Evolutionary conservation across 441 rosid genomes (phyloP).

Genomic region (Gossypium schwendimanii): DNA sequence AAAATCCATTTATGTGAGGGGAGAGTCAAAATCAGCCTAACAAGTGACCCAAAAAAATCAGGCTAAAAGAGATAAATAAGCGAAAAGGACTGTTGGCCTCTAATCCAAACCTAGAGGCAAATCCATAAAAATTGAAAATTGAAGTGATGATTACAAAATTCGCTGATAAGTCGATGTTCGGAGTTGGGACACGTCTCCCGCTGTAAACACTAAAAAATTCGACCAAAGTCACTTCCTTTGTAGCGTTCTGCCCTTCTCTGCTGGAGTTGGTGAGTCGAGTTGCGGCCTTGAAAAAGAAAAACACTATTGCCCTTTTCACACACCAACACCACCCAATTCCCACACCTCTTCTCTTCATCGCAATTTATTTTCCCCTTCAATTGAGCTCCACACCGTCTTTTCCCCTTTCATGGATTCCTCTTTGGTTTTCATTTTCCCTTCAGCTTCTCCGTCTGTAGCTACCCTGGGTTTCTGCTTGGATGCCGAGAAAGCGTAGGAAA

Average conservation of each 20-base stretch:
- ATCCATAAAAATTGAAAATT: neutral
- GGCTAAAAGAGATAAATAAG: neutral
- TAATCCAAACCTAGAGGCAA: neutral
- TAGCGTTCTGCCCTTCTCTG: neutral
- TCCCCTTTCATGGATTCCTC: slow-evolving; percentile 18
- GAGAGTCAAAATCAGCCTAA: neutral
- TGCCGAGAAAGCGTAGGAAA: slow-evolving; percentile 10
- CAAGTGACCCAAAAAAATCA: neutral
- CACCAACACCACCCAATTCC: slow-evolving; percentile 4
- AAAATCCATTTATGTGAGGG: neutral
- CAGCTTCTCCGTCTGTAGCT: neutral
- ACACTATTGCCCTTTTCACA: neutral
- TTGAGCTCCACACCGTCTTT: neutral
- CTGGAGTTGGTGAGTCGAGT: neutral
- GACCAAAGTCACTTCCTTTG: neutral
- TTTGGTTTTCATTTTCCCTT: neutral
- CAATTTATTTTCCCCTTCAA: neutral
- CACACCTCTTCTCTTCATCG: neutral
- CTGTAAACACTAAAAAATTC: neutral
- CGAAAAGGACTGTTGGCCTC: neutral
- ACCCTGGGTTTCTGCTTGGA: slow-evolving; percentile 11
- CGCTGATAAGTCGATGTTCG: slow-evolving; percentile 4
- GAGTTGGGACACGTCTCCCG: slow-evolving; percentile 17
- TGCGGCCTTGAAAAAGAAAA: neutral
- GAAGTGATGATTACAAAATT: neutral